Conservation (phyloP, 2,329 filamentous ascomycete species). For the Claviceps humidiphila region DNA sequence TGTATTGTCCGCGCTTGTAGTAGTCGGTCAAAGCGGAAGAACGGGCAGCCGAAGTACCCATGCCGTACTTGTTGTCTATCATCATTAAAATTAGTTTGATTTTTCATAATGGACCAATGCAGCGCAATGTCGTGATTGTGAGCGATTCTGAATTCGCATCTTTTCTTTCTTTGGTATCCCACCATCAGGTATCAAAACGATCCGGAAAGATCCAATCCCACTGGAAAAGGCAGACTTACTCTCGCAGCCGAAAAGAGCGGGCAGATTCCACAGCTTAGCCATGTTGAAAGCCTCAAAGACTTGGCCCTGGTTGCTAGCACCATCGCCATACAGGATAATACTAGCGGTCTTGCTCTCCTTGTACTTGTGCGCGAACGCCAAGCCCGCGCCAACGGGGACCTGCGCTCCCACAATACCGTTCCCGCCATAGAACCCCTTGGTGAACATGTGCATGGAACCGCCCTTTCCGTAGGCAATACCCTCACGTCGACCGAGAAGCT, state of each 20-base stretch:
- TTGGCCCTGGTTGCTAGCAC: constrained; percentile 97
- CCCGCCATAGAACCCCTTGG: constrained; percentile 93
- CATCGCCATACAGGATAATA: constrained; percentile 90
- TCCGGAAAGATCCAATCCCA: no score
- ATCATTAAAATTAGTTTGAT: neutral
- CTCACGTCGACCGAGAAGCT: constrained; percentile 86
- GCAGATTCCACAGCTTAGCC: constrained; percentile 98
- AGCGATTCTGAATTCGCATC: no score
- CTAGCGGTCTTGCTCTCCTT: constrained; percentile 72
- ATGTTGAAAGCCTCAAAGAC: constrained; percentile 99
- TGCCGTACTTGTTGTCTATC: constrained; percentile 98
- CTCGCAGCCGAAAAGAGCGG: constrained; percentile 93
- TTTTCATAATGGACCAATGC: no score
- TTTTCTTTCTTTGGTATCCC: no score
- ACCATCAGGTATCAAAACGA: no score
- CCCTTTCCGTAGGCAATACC: constrained; percentile 98
- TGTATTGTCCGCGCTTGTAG: constrained; percentile 99
- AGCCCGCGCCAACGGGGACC: constrained; percentile 90
- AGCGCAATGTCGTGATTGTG: no score
- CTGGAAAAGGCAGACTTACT: constrained; percentile 46
- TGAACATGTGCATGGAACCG: constrained; percentile 99
- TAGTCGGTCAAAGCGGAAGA: constrained; percentile 96
- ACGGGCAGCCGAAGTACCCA: constrained; percentile 92
- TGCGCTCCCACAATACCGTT: constrained; percentile 99
- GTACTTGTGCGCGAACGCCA: constrained; percentile 97